A percentile compares a stretch with the other conserved stretches of the same genome.
phyloP scores from a whole-genome alignment of 106 monocot genomes.

The Xerophyta viscosa region DNA sequence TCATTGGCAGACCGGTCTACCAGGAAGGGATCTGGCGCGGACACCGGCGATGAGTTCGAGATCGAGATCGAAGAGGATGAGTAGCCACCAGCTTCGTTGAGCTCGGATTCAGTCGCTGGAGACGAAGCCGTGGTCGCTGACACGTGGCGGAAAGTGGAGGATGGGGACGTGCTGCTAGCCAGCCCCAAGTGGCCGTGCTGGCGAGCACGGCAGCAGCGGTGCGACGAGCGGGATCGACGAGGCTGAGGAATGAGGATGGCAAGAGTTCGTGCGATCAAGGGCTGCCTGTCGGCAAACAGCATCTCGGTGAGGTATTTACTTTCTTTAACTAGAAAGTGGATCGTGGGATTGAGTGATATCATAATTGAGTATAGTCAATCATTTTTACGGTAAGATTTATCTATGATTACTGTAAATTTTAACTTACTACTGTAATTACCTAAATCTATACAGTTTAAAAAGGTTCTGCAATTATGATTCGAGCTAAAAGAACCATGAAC shows the following conservation, averaged over 20 bases:
- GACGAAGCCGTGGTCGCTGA: constrained; percentile 10
- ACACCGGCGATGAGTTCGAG: background rate
- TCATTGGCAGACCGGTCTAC: background rate
- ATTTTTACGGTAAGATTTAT: too few relatives aligned
- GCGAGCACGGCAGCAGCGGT: constrained; percentile 79
- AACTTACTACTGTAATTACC: too few relatives aligned
- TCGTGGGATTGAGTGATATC: too few relatives aligned
- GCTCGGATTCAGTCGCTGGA: too few relatives aligned
- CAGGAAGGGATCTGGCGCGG: constrained; percentile 39
- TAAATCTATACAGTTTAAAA: too few relatives aligned
- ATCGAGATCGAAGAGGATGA: constrained; percentile 26
- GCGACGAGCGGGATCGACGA: constrained; percentile 57
- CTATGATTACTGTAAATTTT: too few relatives aligned
- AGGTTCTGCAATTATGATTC: too few relatives aligned
- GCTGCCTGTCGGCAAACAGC: constrained; percentile 40
- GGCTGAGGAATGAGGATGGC: constrained; percentile 16
- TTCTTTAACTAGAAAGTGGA: too few relatives aligned
- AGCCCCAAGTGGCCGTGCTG: constrained; percentile 90
- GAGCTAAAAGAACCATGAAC: too few relatives aligned
- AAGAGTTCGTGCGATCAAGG: constrained; percentile 23
- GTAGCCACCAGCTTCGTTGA: too few relatives aligned
- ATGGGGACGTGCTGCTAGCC: constrained; percentile 24
- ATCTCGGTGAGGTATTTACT: constrained; percentile 68
- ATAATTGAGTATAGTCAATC: too few relatives aligned
- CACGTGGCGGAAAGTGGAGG: constrained; percentile 25